phyloP scores from a whole-genome alignment of 331 rosid genomes.

The Ulmus americana region DNA sequence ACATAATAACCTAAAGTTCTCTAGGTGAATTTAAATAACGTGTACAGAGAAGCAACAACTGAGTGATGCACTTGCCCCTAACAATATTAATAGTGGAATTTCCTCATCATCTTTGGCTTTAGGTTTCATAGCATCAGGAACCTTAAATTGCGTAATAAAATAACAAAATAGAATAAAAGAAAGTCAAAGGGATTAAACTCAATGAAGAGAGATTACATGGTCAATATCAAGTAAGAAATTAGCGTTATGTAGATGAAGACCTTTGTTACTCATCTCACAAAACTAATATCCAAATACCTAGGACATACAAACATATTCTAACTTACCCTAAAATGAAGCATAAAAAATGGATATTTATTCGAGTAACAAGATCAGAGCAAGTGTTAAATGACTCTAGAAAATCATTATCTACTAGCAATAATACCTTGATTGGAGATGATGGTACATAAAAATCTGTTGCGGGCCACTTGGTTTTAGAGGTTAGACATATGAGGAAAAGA shows the following conservation, averaged over 20 bases:
- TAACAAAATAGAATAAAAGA: conserved; percentile 5
- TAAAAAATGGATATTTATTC: conserved; percentile 3
- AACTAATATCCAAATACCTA: neutral
- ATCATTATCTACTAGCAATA: conserved; percentile 6
- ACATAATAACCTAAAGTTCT: too few relatives aligned
- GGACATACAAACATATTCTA: neutral
- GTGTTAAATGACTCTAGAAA: neutral
- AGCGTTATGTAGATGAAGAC: neutral
- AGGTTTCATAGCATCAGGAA: conserved; percentile 6
- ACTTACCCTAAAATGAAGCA: neutral
- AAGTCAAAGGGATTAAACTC: neutral
- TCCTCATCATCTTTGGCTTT: too few relatives aligned
- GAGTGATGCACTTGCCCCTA: too few relatives aligned
- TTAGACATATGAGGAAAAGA: conserved; percentile 75
- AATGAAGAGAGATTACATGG: neutral
- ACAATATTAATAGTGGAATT: too few relatives aligned
- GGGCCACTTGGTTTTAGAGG: conserved; percentile 63
- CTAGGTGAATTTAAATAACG: too few relatives aligned
- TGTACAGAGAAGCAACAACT: too few relatives aligned
- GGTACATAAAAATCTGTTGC: conserved; percentile 69
- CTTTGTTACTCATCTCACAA: neutral
- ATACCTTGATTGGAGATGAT: conserved; percentile 76
- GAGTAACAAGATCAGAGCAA: neutral
- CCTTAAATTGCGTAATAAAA: conserved; percentile 40
- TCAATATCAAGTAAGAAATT: neutral